Evolutionary conservation across 495 filamentous ascomycete genomes (phyloP).

Genomic region (Xylaria venustula): DNA sequence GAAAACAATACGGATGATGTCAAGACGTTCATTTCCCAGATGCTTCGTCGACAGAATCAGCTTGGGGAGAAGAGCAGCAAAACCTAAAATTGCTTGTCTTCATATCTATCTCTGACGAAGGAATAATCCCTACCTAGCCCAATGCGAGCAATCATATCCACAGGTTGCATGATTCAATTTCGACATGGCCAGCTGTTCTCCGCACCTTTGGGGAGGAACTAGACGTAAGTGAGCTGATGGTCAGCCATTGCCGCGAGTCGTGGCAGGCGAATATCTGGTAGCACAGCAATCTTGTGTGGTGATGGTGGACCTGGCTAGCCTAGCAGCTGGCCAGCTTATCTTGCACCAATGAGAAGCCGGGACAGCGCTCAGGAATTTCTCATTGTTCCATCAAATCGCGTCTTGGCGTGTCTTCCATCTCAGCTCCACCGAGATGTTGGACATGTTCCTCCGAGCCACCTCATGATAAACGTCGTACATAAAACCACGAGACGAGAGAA

Average conservation of each 20-base stretch:
- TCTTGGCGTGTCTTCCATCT: neutral
- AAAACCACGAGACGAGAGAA: neutral
- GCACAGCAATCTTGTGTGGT: neutral
- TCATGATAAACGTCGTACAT: neutral
- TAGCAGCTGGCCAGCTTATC: constrained; percentile 8
- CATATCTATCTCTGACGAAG: neutral
- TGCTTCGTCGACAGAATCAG: too few species aligned
- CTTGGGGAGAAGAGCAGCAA: too few species aligned
- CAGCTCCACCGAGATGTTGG: constrained; percentile 1
- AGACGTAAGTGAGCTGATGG: neutral
- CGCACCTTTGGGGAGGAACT: neutral
- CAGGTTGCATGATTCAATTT: neutral
- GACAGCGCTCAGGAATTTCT: constrained; percentile 10
- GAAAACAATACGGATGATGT: neutral
- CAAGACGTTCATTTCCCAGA: neutral
- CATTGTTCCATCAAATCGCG: constrained; percentile 12
- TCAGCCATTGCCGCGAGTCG: neutral
- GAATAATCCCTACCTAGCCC: neutral
- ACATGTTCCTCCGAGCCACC: neutral
- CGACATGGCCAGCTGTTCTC: neutral
- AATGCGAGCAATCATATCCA: neutral
- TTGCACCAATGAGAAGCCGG: constrained; percentile 10
- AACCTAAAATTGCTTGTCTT: neutral
- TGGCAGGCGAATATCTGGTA: neutral
- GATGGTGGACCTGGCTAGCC: constrained; percentile 11